These are phyloP conservation scores for Chamaenerion angustifolium DNA, from an alignment of 345 rosid species.

Conservation along the genomic window DNA sequence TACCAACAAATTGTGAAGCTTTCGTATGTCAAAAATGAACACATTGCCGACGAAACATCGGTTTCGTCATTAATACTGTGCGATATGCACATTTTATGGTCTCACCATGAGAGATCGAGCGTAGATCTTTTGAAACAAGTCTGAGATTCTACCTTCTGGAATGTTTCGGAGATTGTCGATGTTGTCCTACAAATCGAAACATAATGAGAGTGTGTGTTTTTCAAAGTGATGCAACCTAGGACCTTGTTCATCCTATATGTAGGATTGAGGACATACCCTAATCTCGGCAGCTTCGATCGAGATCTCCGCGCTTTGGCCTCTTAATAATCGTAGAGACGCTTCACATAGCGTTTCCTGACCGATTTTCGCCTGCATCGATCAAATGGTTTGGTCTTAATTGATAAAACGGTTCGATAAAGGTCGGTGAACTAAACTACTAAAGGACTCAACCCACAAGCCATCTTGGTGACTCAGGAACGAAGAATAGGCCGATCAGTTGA, in stretches of 20 bases:
- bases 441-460: constrained; percentile 22
- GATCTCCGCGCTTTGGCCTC: constrained; percentile 26
- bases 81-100: too few species aligned
- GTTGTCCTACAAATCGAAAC: constrained; percentile 15
- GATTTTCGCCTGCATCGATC: constrained; percentile 24
- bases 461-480: constrained; percentile 39
- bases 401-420: not conserved
- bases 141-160: constrained; percentile 14
- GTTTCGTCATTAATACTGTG: too few species aligned
- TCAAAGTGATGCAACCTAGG: too few species aligned
- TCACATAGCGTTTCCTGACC: constrained; percentile 26
- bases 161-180: constrained; percentile 15
- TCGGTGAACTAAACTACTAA: not conserved
- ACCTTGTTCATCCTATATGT: too few species aligned
- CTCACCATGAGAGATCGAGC: constrained; percentile 23
- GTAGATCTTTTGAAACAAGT: constrained; percentile 24
- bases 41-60: too few species aligned
- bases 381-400: not conserved
- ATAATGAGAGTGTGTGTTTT: not conserved
- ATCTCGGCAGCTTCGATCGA: constrained; percentile 37
- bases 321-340: constrained; percentile 23
- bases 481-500: constrained; percentile 20
- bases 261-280: constrained; percentile 12
- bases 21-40: too few species aligned
- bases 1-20: too few species aligned